These are phyloP conservation scores for Penicillium sp. DNA, from an alignment of 2,329 filamentous ascomycete species.

Conservation along the genomic window DNA sequence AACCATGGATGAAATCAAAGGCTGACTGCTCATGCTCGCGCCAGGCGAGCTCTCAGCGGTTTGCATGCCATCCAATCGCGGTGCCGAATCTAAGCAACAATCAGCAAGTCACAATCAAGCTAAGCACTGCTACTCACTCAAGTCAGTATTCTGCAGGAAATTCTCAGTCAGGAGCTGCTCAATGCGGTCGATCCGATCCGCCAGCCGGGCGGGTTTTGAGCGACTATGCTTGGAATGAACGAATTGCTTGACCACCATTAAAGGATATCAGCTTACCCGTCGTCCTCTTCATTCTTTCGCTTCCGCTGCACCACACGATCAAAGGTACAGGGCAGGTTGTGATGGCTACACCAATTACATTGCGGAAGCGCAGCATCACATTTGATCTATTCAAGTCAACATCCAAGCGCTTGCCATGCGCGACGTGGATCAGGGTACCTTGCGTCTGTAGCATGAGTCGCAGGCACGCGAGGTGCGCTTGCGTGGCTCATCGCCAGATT, in stretches of 20 bases:
- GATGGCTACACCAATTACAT: slow-evolving; percentile 50
- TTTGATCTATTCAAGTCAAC: slow-evolving; percentile 42
- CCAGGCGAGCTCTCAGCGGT: slow-evolving; percentile 17
- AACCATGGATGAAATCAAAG: slow-evolving; percentile 26
- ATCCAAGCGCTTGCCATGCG: background rate
- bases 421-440: slow-evolving; percentile 31
- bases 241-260: no score
- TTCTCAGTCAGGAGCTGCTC: slow-evolving; percentile 36
- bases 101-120: no score
- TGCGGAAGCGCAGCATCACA: slow-evolving; percentile 43
- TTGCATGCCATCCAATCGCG: slow-evolving; percentile 4
- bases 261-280: slow-evolving; percentile 20
- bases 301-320: slow-evolving; percentile 27
- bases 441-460: slow-evolving; percentile 48
- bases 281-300: slow-evolving; percentile 24
- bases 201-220: slow-evolving; percentile 27
- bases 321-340: slow-evolving; percentile 46
- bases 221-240: no score
- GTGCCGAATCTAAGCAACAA: no score
- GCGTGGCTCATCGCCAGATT: slow-evolving; percentile 18
- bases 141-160: slow-evolving; percentile 17
- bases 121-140: slow-evolving; percentile 20
- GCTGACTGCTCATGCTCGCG: slow-evolving; percentile 10
- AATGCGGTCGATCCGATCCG: slow-evolving; percentile 39
- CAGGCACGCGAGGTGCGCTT: slow-evolving; percentile 40